Base-by-base conservation (phyloP, 441 rosid genomes). In the Syzygium malaccense region DNA sequence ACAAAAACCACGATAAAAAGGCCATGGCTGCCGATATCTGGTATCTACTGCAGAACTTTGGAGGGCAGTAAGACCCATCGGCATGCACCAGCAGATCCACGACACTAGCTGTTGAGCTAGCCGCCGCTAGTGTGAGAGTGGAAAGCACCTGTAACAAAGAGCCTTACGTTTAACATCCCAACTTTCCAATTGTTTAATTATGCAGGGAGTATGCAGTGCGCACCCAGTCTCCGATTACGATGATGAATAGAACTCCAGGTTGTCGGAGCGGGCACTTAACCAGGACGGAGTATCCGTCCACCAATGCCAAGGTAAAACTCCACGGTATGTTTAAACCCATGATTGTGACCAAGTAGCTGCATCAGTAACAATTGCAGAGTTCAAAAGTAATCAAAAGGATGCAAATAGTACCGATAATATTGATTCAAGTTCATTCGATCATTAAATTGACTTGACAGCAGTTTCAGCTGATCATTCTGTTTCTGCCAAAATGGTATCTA, bases 251-350 rank as follows among this genome's bases (percentile, higher is more conserved):
- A 51, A 94, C 90, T 88, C 95, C 91, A 7, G 92, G 96, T 85
- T 94, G 96, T n/a, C 92, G 94, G 86, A 95, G 86, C 15, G 94
- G 95, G 88, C 95, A 93, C 88, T 94, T 92, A 33, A 94, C 95
- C 75, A 96, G 88, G 86, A 95, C 90, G 57, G 93, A 96, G 90
- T 95, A 96, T 64, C 94, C 96, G 90, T 96, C 99, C 45, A 96
- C 93, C 91, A 96, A 89, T 75, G 96, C 97, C 90, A 96, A 89
- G 64, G 96, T 92, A 89, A 94, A 86, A 91, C 96, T 95, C 98
- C 99, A 96, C 53, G 99, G 99, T 89, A 96, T 95, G 15, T 94
- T 92, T 91, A 96, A 92, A 86, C 97, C 97, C 98, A 96, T 96
- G 92, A 95, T 92, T 32, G 95, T 94, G 55, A 94, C 99, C 93